A percentile compares a stretch with the other conserved stretches of the same genome.
Evolutionary conservation across 306 rosid genomes (phyloP).

Genomic region (Casuarina glauca): DNA sequence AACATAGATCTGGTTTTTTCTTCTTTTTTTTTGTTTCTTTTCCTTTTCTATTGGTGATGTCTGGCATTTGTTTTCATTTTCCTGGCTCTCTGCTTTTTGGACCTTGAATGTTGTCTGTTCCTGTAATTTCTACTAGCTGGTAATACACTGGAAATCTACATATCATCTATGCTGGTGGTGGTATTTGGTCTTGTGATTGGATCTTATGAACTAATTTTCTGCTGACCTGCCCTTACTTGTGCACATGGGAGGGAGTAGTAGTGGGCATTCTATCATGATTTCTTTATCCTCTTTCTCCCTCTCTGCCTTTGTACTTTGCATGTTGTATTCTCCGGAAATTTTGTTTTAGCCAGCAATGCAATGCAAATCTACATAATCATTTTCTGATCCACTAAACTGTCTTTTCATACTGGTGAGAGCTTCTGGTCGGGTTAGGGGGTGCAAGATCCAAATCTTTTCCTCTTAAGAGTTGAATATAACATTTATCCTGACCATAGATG

Average conservation of each 20-base stretch:
- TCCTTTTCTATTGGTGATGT: background rate
- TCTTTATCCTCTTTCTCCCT: background rate
- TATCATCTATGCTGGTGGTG: background rate
- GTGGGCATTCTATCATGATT: too few relatives aligned
- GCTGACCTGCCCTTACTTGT: background rate
- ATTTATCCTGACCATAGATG: background rate
- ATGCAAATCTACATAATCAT: background rate
- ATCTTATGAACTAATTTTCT: slow-evolving; percentile 1
- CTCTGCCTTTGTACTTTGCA: background rate
- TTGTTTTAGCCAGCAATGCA: background rate
- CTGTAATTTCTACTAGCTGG: background rate
- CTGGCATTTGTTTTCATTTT: background rate
- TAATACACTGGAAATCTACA: background rate
- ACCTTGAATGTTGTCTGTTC: background rate
- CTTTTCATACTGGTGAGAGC: background rate
- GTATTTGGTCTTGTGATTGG: background rate
- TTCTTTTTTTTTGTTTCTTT: background rate
- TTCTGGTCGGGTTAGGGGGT: background rate
- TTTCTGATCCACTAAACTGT: background rate
- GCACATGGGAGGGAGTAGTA: too few relatives aligned
- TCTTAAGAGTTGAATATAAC: background rate
- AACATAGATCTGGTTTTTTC: background rate
- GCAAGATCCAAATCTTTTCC: slow-evolving; percentile 4
- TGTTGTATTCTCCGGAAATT: background rate
- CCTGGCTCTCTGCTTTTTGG: background rate